These are phyloP conservation scores for Monosporascus sp. DNA, from an alignment of 2,329 filamentous ascomycete species.

Conservation along the genomic window DNA sequence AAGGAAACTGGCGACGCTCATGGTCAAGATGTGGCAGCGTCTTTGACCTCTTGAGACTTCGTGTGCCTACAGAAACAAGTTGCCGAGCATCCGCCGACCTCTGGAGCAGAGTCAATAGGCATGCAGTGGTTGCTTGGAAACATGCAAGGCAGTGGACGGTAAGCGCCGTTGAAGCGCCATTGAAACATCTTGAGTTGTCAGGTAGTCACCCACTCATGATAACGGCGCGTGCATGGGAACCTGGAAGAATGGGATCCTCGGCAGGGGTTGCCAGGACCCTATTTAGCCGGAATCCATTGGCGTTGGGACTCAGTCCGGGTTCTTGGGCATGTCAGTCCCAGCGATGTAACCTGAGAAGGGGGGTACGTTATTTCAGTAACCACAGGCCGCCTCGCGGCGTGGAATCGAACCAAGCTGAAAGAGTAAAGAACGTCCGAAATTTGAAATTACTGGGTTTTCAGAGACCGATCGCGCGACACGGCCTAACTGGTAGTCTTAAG, in stretches of 20 bases:
- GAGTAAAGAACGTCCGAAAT: not conserved
- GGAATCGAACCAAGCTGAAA: not conserved
- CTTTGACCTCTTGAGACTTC: too few relatives aligned
- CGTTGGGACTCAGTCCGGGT: not conserved
- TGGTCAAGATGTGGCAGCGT: too few relatives aligned
- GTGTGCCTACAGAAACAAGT: too few relatives aligned
- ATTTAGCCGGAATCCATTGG: not conserved
- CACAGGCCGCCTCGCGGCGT: not conserved
- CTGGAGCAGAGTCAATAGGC: too few relatives aligned
- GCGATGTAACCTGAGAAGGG: not conserved
- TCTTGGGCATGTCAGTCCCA: not conserved
- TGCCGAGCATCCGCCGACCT: too few relatives aligned
- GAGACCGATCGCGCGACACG: not conserved
- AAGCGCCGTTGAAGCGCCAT: too few relatives aligned
- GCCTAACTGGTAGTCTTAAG: not conserved
- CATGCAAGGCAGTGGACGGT: too few relatives aligned
- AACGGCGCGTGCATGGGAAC: too few relatives aligned
- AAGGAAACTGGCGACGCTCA: too few relatives aligned
- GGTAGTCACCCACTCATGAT: too few relatives aligned
- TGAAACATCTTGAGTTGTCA: too few relatives aligned
- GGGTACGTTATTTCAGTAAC: not conserved
- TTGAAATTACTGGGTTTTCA: not conserved
- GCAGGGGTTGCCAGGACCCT: not conserved
- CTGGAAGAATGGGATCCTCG: not conserved
- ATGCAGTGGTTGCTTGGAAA: too few relatives aligned